Evolutionary conservation across 352 stramenopile genomes (phyloP).

Genomic region (Vaucheria bursata): DNA sequence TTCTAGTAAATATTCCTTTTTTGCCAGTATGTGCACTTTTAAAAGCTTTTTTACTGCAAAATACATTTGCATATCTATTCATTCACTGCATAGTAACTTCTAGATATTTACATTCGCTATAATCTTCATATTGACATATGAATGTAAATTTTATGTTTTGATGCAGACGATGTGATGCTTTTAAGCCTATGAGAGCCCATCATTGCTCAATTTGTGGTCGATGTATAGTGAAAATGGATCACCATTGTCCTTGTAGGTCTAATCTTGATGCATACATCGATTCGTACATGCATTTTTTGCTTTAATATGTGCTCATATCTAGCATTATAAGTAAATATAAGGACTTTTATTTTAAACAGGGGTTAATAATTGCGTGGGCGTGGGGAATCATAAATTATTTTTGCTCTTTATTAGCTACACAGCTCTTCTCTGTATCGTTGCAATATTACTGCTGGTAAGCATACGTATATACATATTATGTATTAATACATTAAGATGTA

Average conservation of each 20-base stretch:
- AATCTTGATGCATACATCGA: background rate
- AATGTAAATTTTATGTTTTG: constrained; percentile 28
- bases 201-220: constrained; percentile 74
- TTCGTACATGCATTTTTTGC: too few relatives aligned
- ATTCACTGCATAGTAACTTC: too few relatives aligned
- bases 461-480: background rate
- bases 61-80: too few relatives aligned
- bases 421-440: constrained; percentile 84
- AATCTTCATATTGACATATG: too few relatives aligned
- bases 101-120: too few relatives aligned
- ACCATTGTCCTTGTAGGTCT: constrained; percentile 85
- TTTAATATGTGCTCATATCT: too few relatives aligned
- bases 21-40: too few relatives aligned
- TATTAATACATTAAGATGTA: too few relatives aligned
- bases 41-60: too few relatives aligned
- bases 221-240: constrained; percentile 78
- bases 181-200: constrained; percentile 81
- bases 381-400: constrained; percentile 97
- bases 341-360: too few relatives aligned
- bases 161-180: constrained; percentile 80
- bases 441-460: constrained; percentile 72
- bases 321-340: too few relatives aligned
- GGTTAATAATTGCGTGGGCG: constrained; percentile 98
- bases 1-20: too few relatives aligned
- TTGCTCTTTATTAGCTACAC: constrained; percentile 81